These are phyloP conservation scores for Prosopis cineraria DNA, from an alignment of 306 rosid genomes.

Conservation along the genomic window DNA sequence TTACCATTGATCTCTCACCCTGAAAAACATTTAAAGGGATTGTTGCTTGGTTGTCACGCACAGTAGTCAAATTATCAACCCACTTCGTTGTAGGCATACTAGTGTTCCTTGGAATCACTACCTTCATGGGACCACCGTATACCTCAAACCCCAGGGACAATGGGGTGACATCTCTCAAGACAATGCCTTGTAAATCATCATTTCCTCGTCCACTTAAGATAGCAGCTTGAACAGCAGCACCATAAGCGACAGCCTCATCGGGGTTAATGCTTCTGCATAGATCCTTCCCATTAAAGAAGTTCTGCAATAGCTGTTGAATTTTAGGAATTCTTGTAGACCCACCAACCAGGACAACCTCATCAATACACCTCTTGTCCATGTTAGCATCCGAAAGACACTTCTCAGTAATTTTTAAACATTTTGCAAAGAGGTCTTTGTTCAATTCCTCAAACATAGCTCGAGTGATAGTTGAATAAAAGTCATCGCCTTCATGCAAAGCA, in stretches of 20 bases:
- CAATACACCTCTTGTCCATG: too few species aligned
- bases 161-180: background rate
- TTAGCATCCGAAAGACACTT: too few species aligned
- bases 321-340: too few species aligned
- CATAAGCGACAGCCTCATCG: conserved; percentile 65
- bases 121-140: background rate
- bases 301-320: too few species aligned
- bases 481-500: conserved; percentile 1
- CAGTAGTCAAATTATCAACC: too few species aligned
- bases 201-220: conserved; percentile 42
- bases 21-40: conserved; percentile 36
- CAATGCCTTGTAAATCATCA: conserved; percentile 9
- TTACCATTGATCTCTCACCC: conserved; percentile 50
- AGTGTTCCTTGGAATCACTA: too few species aligned
- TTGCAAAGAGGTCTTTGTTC: too few species aligned
- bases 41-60: conserved; percentile 14
- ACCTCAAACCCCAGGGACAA: background rate
- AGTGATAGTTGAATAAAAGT: background rate
- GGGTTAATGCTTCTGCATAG: conserved; percentile 60
- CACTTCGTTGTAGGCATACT: too few species aligned
- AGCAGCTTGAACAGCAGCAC: conserved; percentile 62
- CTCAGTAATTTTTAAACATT: too few species aligned
- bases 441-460: conserved; percentile 26
- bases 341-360: too few species aligned
- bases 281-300: too few species aligned